Conservation (phyloP, 169 alveolate genomes). For the Babesia caballi region DNA sequence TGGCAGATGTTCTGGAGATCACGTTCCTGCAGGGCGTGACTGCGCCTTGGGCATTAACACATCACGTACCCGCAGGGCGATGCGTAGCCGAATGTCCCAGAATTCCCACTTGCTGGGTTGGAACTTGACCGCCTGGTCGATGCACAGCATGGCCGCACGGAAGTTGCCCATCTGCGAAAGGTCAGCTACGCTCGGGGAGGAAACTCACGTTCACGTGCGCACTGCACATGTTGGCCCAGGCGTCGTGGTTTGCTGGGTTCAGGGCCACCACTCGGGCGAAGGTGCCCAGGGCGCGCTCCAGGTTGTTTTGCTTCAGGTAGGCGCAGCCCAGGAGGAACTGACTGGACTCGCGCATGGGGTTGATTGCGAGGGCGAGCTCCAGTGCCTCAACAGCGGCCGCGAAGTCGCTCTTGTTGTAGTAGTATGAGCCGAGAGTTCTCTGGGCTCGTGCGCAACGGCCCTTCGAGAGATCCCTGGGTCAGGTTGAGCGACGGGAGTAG, state of each 20-base stretch:
- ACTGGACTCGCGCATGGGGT: conserved; percentile 68
- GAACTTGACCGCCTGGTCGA: conserved; percentile 73
- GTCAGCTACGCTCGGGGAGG: background rate
- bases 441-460: conserved; percentile 74
- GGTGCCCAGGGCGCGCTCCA: conserved; percentile 64
- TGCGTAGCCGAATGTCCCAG: conserved; percentile 72
- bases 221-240: conserved; percentile 77
- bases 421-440: conserved; percentile 70
- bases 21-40: no score
- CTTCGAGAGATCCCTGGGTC: conserved; percentile 54
- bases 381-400: conserved; percentile 57
- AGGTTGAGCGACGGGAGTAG: background rate
- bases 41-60: background rate
- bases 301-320: conserved; percentile 60
- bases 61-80: conserved; percentile 62
- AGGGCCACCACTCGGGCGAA: conserved; percentile 71
- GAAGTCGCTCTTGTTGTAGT: conserved; percentile 59
- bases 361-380: conserved; percentile 65
- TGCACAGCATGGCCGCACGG: conserved; percentile 64
- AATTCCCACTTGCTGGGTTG: conserved; percentile 71
- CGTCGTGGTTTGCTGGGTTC: conserved; percentile 65
- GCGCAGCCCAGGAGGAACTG: conserved; percentile 72
- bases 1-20: conserved; percentile 70
- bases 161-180: conserved; percentile 32
- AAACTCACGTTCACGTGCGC: conserved; percentile 64